These are phyloP conservation scores for Eremomyces bilateralis DNA, from an alignment of 495 filamentous ascomycete species.

Conservation along the genomic window DNA sequence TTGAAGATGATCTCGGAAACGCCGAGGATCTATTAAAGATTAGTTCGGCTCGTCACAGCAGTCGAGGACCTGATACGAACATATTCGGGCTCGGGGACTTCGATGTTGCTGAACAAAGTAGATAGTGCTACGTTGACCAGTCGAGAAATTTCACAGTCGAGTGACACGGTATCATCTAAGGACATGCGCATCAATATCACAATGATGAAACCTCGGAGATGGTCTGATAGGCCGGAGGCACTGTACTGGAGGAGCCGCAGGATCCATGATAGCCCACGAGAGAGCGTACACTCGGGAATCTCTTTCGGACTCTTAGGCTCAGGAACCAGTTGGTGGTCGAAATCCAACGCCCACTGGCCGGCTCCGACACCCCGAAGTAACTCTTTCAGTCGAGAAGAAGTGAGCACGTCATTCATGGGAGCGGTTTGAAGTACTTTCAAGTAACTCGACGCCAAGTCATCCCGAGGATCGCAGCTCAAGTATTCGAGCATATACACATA, in stretches of 20 bases:
- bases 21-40: neutral
- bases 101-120: neutral
- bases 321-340: neutral
- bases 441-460: neutral
- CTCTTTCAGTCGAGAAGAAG: neutral
- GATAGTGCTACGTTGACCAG: neutral
- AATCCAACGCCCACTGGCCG: neutral
- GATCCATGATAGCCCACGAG: neutral
- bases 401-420: neutral
- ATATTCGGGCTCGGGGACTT: neutral
- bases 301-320: neutral
- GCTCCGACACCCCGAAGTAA: neutral
- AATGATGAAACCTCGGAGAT: neutral
- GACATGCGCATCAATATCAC: neutral
- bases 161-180: neutral
- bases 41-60: constrained; percentile 7
- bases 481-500: neutral
- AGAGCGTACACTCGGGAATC: neutral
- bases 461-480: neutral
- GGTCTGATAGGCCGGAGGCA: neutral
- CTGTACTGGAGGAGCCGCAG: neutral
- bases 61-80: neutral
- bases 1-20: constrained; percentile 1
- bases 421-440: neutral
- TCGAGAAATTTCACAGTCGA: neutral